Conservation (phyloP, 345 rosid genomes). For the Syzygium oleosum region DNA sequence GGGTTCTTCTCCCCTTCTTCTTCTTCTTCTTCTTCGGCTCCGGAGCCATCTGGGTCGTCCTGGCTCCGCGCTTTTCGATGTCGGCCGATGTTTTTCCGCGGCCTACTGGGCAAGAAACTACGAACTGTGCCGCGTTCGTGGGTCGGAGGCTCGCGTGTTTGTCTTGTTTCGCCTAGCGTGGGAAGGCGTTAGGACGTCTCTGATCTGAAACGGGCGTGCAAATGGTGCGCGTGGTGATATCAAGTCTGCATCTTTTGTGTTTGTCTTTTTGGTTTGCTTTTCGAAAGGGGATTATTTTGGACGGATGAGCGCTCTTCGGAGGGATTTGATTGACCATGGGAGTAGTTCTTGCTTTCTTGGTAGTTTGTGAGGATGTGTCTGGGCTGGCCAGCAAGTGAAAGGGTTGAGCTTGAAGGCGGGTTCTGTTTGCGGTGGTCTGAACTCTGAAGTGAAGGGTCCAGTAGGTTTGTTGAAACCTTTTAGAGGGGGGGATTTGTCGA, state of each 20-base stretch:
- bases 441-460: not conserved
- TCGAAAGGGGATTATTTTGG: not conserved
- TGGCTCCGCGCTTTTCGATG: not conserved
- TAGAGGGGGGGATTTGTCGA: not conserved
- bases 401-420: not conserved
- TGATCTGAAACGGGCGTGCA: not conserved
- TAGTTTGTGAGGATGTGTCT: not conserved
- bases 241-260: not conserved
- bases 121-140: not conserved
- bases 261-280: accelerated
- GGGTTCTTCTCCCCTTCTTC: not conserved
- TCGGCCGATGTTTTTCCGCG: not conserved
- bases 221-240: not conserved
- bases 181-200: not conserved
- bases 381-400: not conserved
- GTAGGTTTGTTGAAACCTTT: not conserved
- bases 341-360: not conserved
- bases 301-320: not conserved
- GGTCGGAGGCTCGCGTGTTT: not conserved
- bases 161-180: not conserved
- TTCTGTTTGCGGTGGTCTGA: not conserved
- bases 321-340: not conserved
- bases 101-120: not conserved
- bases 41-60: not conserved
- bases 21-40: not conserved